Base-by-base conservation (phyloP, 768 basidiomycete species). In the Pulveroboletus ravenelii region DNA sequence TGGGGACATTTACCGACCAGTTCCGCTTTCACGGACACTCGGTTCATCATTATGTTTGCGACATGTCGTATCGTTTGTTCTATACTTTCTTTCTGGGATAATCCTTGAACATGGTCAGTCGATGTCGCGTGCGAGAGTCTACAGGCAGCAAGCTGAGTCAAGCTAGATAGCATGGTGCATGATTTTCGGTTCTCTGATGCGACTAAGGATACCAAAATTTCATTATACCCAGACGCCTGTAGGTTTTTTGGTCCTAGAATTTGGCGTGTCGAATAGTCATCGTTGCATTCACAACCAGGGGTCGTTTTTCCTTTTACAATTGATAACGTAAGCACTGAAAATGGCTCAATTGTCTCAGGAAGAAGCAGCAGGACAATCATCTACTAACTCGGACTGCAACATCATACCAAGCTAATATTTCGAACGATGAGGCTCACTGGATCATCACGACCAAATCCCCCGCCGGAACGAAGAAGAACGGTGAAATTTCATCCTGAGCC, bases 261-360 rank as follows among this genome's bases (percentile, higher is more conserved):
- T n/a, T 5, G 25, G 25, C 25, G 20, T 23, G 20, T 23, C 20
- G 20, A 27, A 27, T 27, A 5, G 25, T 27, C 25, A 23, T 4
- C 25, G 25, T 27, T 27, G 23, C 23, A 25, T 17, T 8, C 13
- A 14, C 5, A 31, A 14, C 27, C 35, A 52, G 54, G 46, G 52
- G 46, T 10, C 38, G n/a, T 27, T 27, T 51, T 29, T 17, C 39
- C 46, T 8, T 51, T 41, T 18, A 3, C 13, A 13, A 3, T n/a
- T 4, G 31, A 27, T 60, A 1, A 53, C 14, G 20, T 61, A 48
- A 60, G 46, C 50, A 2, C 15, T 38, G 25, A 9, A 55, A 27
- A 27, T 27, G 25, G 25, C 5, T 6, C 25, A 27, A 27, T 55
- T 55, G 53, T 59, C 42, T 43, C 20, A 40, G 46, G 29, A 36